These are phyloP conservation scores for Talaromyces pinophilus DNA, from an alignment of 2,329 filamentous ascomycete species.

Conservation along the genomic window DNA sequence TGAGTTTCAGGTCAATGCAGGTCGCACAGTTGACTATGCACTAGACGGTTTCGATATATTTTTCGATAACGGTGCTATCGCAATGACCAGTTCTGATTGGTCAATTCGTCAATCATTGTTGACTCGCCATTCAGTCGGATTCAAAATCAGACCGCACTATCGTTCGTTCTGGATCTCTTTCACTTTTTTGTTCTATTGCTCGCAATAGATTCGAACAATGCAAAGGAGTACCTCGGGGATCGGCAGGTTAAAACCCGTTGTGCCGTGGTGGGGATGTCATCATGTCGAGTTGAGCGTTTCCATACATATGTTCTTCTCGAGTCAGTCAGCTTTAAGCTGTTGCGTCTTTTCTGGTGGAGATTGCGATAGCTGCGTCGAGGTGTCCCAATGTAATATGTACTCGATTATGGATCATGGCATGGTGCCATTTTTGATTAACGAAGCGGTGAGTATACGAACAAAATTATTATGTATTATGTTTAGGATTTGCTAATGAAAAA, in stretches of 20 bases:
- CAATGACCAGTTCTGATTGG: background rate
- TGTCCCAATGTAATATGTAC: background rate
- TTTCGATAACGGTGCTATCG: background rate
- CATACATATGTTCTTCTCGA: too few species aligned
- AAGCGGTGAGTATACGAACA: conserved; percentile 5
- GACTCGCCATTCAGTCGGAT: background rate
- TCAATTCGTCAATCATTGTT: background rate
- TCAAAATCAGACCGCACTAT: background rate
- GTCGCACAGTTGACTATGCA: background rate
- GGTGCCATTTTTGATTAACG: background rate
- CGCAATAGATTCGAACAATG: background rate
- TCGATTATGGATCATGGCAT: background rate
- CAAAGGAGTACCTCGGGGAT: background rate
- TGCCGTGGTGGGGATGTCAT: conserved; percentile 10
- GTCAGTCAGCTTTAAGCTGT: background rate
- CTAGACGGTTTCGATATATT: background rate
- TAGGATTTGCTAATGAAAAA: background rate
- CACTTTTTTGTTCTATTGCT: too few species aligned
- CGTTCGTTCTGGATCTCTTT: background rate
- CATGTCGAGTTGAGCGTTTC: background rate
- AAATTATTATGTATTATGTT: background rate
- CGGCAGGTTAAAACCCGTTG: background rate
- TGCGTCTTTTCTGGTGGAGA: background rate
- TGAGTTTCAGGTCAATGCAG: background rate
- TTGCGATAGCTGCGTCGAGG: background rate